Conservation (phyloP, 768 basidiomycete species). For the Suillus lakei region DNA sequence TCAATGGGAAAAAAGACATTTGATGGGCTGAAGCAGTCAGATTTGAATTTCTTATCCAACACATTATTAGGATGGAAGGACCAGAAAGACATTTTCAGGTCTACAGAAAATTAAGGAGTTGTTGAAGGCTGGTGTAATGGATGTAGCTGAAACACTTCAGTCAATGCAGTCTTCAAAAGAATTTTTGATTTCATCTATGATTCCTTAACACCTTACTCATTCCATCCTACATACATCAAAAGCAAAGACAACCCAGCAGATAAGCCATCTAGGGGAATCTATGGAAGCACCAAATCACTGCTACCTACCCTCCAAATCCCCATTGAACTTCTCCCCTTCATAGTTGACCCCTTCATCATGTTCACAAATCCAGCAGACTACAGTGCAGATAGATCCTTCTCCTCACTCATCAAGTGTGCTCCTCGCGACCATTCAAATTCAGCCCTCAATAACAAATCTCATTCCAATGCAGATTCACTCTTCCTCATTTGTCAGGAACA, state of each 20-base stretch:
- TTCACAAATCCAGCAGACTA: not conserved
- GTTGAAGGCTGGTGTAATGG: no score
- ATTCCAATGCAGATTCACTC: not conserved
- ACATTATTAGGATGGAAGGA: not conserved
- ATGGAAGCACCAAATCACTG: conserved; percentile 21
- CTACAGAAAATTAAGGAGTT: no score
- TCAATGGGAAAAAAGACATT: not conserved
- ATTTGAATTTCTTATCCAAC: not conserved
- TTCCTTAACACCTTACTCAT: not conserved
- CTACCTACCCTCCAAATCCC: conserved; percentile 40
- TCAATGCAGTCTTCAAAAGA: no score
- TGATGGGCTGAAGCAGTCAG: not conserved
- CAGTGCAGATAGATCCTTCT: conserved; percentile 13
- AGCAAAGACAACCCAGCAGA: conserved; percentile 46
- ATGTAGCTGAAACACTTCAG: no score
- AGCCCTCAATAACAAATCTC: rapidly evolving
- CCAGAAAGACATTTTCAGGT: no score
- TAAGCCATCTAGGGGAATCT: conserved; percentile 40
- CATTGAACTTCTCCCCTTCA: conserved; percentile 12
- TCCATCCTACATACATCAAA: conserved; percentile 29
- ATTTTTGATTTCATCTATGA: not conserved
- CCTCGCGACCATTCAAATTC: not conserved
- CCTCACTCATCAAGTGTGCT: not conserved
- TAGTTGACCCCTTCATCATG: conserved; percentile 7
- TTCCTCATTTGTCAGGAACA: not conserved